These are phyloP conservation scores for Candida oleophila DNA, from an alignment of 805 yeast genomes.

Conservation along the genomic window DNA sequence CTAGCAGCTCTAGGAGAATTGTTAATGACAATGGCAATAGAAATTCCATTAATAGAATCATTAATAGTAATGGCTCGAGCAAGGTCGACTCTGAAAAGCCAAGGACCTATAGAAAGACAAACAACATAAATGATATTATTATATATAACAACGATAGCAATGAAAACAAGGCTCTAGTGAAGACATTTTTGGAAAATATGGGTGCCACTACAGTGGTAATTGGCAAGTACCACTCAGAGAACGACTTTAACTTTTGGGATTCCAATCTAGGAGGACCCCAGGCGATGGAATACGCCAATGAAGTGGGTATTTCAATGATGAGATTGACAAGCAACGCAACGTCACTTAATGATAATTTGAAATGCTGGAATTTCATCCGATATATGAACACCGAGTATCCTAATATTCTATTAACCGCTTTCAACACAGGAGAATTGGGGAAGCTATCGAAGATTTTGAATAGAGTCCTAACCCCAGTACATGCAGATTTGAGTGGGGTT, in stretches of 20 bases:
- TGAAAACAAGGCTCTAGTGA: conserved; percentile 2
- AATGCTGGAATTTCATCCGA: conserved; percentile 7
- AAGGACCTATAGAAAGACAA: neutral
- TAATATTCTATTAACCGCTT: conserved; percentile 9
- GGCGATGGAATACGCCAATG: conserved; percentile 7
- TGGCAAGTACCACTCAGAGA: conserved; percentile 9
- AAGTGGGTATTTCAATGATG: conserved; percentile 5
- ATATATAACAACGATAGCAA: conserved; percentile 2
- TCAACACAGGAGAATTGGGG: conserved; percentile 12
- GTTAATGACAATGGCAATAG: neutral
- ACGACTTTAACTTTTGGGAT: conserved; percentile 9
- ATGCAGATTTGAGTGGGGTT: neutral
- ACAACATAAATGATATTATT: neutral
- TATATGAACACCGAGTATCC: conserved; percentile 5
- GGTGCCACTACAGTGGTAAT: conserved; percentile 9
- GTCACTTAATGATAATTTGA: conserved; percentile 9
- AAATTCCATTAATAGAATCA: neutral
- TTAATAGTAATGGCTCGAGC: neutral
- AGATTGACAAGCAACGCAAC: conserved; percentile 9
- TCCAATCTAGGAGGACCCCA: conserved; percentile 5
- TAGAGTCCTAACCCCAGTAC: conserved; percentile 12
- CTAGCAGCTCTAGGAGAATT: neutral
- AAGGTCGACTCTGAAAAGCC: neutral
- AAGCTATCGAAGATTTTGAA: conserved; percentile 12
- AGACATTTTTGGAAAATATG: conserved; percentile 2